Evolutionary conservation across 2,329 filamentous ascomycete genomes (phyloP), one percentile per base, ranked within the genome.

Genomic region (Alternaria brassicicola): DNA sequence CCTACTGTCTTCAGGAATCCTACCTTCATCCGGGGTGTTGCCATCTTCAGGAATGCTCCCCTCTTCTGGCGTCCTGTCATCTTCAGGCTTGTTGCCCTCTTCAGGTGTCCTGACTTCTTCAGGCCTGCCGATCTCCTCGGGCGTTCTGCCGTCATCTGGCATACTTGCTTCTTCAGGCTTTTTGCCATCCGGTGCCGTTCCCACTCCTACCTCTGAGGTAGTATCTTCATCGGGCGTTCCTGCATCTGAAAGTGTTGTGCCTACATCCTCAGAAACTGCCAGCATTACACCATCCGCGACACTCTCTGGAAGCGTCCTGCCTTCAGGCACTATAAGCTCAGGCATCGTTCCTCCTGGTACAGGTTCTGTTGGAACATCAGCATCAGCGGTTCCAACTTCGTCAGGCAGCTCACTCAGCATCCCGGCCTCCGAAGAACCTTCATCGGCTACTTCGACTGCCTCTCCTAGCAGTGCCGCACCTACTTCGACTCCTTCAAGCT

Each of bases 381-480:
- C 42, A 1, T 45, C 55, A 17, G 49, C 64, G 35, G 47, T 47
- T 30, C 23, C 53, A 17, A 58, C 43, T 12, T 33, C 50, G 17
- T 57, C 61, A 6, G 48, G 25, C 8, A 59, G 48, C 36, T 48
- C 56, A 36, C 57, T 64, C 48, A 65, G 61, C 49, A 52, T 68
- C 15, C 63, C 67, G 0, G 56, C 65, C 15, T 70, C 66, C 43
- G 67, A 69, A 47, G 59, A 54, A 9, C 39, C 52, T n/a, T 39
- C 59, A 3, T 51, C 55, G 9, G 57, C 58, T 47, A 46, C 47
- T 15, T 58, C 60, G 26, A 58, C 56, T 49, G 59, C 38, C n/a
- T 21, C 50, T 9, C 47, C 55, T 17, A 62, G 55, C 56, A 62
- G 61, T 35, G 58, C 55, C 28, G 43, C 41, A 7, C 6, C 56